Evolutionary conservation across 164 flowering plant genomes (phyloP).

Genomic region (Berberis vulgaris): DNA sequence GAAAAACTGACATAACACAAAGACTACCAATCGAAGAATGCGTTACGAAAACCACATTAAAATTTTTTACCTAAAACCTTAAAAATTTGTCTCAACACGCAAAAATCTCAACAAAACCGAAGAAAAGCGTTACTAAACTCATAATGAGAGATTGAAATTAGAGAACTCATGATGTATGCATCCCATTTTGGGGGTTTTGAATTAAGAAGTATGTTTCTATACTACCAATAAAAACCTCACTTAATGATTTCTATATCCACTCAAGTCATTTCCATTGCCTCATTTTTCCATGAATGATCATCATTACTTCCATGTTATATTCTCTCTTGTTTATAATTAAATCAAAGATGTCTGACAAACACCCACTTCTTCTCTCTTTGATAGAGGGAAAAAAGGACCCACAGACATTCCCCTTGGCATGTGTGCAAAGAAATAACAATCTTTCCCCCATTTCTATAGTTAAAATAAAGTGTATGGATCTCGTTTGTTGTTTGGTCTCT

Average conservation of each 20-base stretch:
- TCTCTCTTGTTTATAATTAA: constrained; percentile 8
- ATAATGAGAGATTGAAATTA: not conserved
- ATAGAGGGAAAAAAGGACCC: constrained; percentile 29
- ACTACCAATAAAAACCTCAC: constrained; percentile 8
- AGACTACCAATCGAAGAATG: no score
- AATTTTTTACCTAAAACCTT: no score
- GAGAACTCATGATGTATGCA: not conserved
- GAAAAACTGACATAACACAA: no score
- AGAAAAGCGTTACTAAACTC: not conserved
- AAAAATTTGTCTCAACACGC: no score
- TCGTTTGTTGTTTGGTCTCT: not conserved
- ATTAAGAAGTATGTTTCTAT: not conserved
- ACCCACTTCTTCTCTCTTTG: constrained; percentile 16
- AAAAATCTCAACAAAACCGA: no score
- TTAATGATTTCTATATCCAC: constrained; percentile 19
- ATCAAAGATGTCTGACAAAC: constrained; percentile 31
- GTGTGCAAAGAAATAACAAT: constrained; percentile 50
- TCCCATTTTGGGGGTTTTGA: not conserved
- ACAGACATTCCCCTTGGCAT: constrained; percentile 77
- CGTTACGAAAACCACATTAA: no score
- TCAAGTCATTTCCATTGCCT: not conserved
- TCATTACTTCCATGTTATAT: constrained; percentile 16
- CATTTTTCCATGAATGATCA: constrained; percentile 22
- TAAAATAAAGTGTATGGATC: constrained; percentile 14
- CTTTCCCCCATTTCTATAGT: constrained; percentile 22